phyloP scores from a whole-genome alignment of 257 asterid genomes.

The Solanum rostratum region DNA sequence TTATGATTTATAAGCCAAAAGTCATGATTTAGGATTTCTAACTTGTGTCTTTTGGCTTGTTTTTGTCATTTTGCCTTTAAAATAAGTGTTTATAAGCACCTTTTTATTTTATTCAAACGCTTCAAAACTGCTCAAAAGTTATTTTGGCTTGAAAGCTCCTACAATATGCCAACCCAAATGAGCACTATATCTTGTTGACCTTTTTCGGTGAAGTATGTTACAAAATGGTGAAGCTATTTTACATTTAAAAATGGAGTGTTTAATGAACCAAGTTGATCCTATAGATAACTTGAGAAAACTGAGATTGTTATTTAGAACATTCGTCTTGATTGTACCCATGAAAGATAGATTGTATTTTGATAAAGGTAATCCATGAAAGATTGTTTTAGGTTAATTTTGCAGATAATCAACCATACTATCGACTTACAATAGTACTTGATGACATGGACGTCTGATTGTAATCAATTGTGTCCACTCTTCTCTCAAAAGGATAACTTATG shows the following conservation, averaged over 20 bases:
- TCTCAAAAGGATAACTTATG: neutral
- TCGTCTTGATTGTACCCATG: neutral
- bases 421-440: neutral
- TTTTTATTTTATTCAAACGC: too few species aligned
- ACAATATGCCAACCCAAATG: too few species aligned
- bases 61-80: too few species aligned
- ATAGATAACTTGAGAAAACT: neutral
- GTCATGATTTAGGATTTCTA: too few species aligned
- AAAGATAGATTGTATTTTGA: neutral
- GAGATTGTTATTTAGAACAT: neutral
- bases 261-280: neutral
- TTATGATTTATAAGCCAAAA: too few species aligned
- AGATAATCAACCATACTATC: neutral
- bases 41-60: too few species aligned
- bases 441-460: neutral
- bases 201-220: neutral
- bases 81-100: too few species aligned
- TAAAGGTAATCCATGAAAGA: neutral
- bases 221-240: neutral
- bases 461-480: neutral
- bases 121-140: too few species aligned
- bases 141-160: too few species aligned
- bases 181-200: neutral
- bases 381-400: neutral
- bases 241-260: neutral